Evolutionary conservation across 441 rosid species (phyloP).

Genomic region (Breynia disticha): DNA sequence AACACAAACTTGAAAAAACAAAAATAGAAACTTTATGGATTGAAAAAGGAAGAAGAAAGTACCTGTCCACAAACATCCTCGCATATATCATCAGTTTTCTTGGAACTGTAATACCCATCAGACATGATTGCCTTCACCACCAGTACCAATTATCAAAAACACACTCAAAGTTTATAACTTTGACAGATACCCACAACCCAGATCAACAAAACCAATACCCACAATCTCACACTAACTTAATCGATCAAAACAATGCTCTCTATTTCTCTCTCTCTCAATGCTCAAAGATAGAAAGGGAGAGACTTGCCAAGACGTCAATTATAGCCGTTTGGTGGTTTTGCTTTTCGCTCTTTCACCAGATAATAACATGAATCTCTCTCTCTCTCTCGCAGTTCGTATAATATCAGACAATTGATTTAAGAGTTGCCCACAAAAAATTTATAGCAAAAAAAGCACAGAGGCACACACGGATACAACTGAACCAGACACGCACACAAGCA

Average conservation of each 20-base stretch:
- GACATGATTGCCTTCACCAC: conserved; percentile 40
- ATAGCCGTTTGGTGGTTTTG: conserved; percentile 46
- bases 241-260: too few species aligned
- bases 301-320: conserved; percentile 19
- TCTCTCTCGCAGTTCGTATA: neutral
- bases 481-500: too few species aligned
- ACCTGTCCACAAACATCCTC: conserved; percentile 79
- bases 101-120: conserved; percentile 64
- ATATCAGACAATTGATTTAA: too few species aligned
- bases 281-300: too few species aligned
- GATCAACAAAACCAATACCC: too few species aligned
- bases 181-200: neutral
- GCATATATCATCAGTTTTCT: conserved; percentile 77
- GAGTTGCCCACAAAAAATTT: neutral
- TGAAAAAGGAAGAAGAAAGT: neutral
- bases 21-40: conserved; percentile 7
- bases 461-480: too few species aligned
- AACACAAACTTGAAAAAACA: neutral
- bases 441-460: too few species aligned
- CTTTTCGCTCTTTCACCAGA: conserved; percentile 30
- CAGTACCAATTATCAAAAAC: neutral
- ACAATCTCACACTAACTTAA: too few species aligned
- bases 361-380: neutral
- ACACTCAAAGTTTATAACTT: neutral
- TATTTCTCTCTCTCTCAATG: too few species aligned